phyloP scores from a whole-genome alignment of 805 yeast species.

The Hagleromyces aurorensis region DNA sequence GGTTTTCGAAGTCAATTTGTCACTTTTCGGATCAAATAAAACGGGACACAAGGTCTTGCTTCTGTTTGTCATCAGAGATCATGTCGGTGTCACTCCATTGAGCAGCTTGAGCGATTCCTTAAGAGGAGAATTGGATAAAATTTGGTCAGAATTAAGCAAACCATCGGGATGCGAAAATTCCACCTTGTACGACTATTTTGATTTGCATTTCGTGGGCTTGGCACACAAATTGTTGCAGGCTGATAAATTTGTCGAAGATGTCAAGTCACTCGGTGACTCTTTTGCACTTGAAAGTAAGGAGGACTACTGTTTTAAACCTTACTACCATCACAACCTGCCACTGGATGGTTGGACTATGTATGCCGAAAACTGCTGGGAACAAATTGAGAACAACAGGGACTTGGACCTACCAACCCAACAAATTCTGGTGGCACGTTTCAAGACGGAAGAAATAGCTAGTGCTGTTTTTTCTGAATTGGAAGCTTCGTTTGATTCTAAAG shows the following conservation, averaged over 20 bases:
- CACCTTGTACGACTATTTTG: conserved; percentile 69
- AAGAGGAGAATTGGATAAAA: conserved; percentile 57
- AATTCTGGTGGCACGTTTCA: conserved; percentile 84
- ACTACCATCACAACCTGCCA: conserved; percentile 81
- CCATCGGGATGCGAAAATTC: conserved; percentile 56
- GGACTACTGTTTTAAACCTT: conserved; percentile 45
- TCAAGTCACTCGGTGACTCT: conserved; percentile 54
- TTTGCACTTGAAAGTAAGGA: conserved; percentile 34
- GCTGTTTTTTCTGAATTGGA: conserved; percentile 42
- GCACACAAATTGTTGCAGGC: conserved; percentile 81
- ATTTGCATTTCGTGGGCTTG: conserved; percentile 69
- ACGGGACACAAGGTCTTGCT: conserved; percentile 54
- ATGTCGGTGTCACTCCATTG: conserved; percentile 79
- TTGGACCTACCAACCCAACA: conserved; percentile 96
- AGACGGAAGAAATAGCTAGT: conserved; percentile 81
- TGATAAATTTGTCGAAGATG: conserved; percentile 57
- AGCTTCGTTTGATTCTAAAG: conserved; percentile 26
- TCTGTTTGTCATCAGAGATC: conserved; percentile 88
- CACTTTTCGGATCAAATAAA: conserved; percentile 64
- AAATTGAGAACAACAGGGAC: conserved; percentile 87
- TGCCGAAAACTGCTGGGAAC: conserved; percentile 88
- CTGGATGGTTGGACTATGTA: conserved; percentile 95
- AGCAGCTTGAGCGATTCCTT: conserved; percentile 62
- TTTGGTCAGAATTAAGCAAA: conserved; percentile 73
- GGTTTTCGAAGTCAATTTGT: conserved; percentile 89